Evolutionary conservation across 2,329 filamentous ascomycete species (phyloP).

Genomic region (Trichophyton mentagrophytes): DNA sequence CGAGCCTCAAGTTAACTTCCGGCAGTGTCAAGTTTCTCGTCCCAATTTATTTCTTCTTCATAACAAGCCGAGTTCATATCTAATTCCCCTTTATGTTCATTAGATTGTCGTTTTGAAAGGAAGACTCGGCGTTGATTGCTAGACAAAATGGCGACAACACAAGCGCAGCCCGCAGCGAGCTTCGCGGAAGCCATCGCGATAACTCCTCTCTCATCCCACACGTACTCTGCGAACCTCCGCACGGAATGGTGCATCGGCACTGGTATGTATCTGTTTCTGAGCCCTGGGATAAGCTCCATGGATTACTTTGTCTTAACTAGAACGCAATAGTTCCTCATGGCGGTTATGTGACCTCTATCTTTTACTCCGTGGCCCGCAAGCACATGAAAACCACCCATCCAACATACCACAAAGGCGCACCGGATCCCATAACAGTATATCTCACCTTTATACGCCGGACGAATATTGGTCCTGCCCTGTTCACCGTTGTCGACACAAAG

Average conservation of each 20-base stretch:
- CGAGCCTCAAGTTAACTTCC: not conserved
- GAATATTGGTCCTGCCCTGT: slow-evolving; percentile 42
- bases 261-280: slow-evolving; percentile 24
- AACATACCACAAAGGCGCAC: slow-evolving; percentile 36
- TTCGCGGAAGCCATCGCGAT: slow-evolving; percentile 29
- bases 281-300: not conserved
- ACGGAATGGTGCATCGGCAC: slow-evolving; percentile 54
- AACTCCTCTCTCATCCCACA: slow-evolving; percentile 37
- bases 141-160: slow-evolving; percentile 1
- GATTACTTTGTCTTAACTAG: not conserved
- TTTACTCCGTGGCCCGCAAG: slow-evolving; percentile 46
- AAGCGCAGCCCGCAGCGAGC: slow-evolving; percentile 8
- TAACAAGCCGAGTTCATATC: not conserved
- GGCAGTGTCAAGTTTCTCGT: not conserved
- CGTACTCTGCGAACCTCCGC: slow-evolving; percentile 44
- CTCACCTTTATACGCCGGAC: slow-evolving; percentile 55
- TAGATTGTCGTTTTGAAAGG: not conserved
- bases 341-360: slow-evolving; percentile 52
- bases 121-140: not conserved
- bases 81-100: not conserved
- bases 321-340: slow-evolving; percentile 51
- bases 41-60: not conserved
- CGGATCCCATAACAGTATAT: slow-evolving; percentile 52
- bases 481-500: slow-evolving; percentile 51
- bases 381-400: slow-evolving; percentile 49